Conservation (phyloP, 495 filamentous ascomycete genomes). For the Aspergillus sclerotioniger region DNA sequence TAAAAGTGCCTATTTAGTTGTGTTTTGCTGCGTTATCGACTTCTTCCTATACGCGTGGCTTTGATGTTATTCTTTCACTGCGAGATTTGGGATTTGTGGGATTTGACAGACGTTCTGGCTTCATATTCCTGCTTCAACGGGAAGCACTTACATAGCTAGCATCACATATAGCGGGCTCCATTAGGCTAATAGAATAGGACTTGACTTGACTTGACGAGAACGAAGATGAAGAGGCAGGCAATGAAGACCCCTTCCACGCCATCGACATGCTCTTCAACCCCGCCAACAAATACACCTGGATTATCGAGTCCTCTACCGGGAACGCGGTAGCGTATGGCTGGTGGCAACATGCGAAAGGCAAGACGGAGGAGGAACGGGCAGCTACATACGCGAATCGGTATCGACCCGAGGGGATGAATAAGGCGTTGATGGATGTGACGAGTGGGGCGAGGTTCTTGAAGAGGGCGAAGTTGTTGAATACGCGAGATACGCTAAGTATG, state of each 20-base stretch:
- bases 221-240: not conserved
- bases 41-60: no score
- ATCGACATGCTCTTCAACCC: not conserved
- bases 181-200: no score
- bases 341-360: not conserved
- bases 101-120: no score
- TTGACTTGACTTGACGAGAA: not conserved
- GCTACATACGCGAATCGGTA: not conserved
- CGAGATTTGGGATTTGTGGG: no score
- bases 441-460: not conserved
- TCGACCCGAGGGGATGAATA: not conserved
- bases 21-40: no score
- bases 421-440: not conserved
- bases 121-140: no score
- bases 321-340: not conserved
- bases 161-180: no score
- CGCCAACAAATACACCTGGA: not conserved
- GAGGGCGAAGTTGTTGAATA: not conserved
- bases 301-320: not conserved
- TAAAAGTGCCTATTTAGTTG: no score
- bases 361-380: not conserved
- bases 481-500: not conserved
- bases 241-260: not conserved
- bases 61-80: no score
- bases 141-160: no score